A percentile compares a stretch with the other conserved stretches of the same genome.
Conservation (phyloP, 2,329 filamentous ascomycete genomes). For the Pezicula radicicola region DNA sequence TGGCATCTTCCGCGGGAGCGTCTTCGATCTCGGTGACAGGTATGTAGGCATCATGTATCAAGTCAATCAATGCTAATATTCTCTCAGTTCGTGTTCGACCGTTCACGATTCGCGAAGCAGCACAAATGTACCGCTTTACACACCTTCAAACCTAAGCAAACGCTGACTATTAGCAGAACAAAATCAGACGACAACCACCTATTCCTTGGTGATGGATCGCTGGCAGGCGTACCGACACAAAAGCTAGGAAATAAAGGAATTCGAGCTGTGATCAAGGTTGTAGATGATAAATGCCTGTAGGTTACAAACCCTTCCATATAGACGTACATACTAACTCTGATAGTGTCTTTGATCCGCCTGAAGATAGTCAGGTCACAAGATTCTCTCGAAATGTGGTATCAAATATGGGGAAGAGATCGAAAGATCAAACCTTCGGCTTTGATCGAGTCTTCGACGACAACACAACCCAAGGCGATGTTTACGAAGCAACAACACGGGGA, state of each 20-base stretch:
- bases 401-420: slow-evolving; percentile 80
- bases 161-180: slow-evolving; percentile 28
- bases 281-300: slow-evolving; percentile 94
- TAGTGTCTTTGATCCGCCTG: slow-evolving; percentile 95
- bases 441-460: slow-evolving; percentile 97
- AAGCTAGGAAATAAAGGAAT: slow-evolving; percentile 85
- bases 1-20: slow-evolving; percentile 25
- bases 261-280: slow-evolving; percentile 88
- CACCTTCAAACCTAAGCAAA: neutral
- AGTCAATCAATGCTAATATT: slow-evolving; percentile 10
- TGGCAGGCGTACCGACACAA: slow-evolving; percentile 81
- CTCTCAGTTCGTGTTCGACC: slow-evolving; percentile 63
- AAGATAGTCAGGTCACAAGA: slow-evolving; percentile 87
- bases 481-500: slow-evolving; percentile 84
- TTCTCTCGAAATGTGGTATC: slow-evolving; percentile 81
- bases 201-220: slow-evolving; percentile 94
- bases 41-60: slow-evolving; percentile 9
- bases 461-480: slow-evolving; percentile 86
- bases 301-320: slow-evolving; percentile 31
- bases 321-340: slow-evolving; percentile 9
- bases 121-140: slow-evolving; percentile 64
- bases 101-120: slow-evolving; percentile 87
- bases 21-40: slow-evolving; percentile 33
- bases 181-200: slow-evolving; percentile 77
- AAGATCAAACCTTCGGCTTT: slow-evolving; percentile 97